Conservation (phyloP, 805 yeast genomes). For the Ascoidea rubescens region DNA sequence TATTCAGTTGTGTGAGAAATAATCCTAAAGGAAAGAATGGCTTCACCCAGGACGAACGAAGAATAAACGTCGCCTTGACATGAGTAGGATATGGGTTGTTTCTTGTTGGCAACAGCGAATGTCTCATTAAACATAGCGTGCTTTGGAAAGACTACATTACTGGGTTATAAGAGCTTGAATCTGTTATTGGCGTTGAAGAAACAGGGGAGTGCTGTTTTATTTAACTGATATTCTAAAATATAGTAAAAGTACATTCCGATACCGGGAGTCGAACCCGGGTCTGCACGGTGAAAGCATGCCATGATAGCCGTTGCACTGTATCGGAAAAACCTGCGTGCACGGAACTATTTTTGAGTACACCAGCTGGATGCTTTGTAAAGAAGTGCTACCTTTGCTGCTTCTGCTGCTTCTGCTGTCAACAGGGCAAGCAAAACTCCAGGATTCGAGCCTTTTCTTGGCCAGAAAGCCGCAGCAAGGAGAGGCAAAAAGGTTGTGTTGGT, state of each 20-base stretch:
- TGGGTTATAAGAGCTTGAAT: constrained; percentile 21
- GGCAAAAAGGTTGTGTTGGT: too few relatives aligned
- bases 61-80: constrained; percentile 62
- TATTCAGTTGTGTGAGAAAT: constrained; percentile 68
- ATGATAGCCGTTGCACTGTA: constrained; percentile 76
- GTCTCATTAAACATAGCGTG: constrained; percentile 28
- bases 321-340: too few relatives aligned
- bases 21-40: constrained; percentile 42
- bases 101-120: constrained; percentile 44
- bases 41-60: constrained; percentile 43
- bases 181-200: constrained; percentile 14
- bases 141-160: constrained; percentile 38
- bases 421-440: too few relatives aligned
- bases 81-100: constrained; percentile 52
- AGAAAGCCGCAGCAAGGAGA: too few relatives aligned
- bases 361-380: too few relatives aligned
- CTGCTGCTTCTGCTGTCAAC: background rate
- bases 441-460: too few relatives aligned
- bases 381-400: background rate
- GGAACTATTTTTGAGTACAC: too few relatives aligned
- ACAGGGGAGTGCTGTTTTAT: too few relatives aligned
- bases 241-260: constrained; percentile 35
- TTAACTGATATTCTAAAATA: too few relatives aligned
- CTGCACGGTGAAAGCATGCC: constrained; percentile 78
- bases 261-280: constrained; percentile 84